phyloP scores from a whole-genome alignment of 2,329 filamentous ascomycete species.

The Alternaria arbusti region DNA sequence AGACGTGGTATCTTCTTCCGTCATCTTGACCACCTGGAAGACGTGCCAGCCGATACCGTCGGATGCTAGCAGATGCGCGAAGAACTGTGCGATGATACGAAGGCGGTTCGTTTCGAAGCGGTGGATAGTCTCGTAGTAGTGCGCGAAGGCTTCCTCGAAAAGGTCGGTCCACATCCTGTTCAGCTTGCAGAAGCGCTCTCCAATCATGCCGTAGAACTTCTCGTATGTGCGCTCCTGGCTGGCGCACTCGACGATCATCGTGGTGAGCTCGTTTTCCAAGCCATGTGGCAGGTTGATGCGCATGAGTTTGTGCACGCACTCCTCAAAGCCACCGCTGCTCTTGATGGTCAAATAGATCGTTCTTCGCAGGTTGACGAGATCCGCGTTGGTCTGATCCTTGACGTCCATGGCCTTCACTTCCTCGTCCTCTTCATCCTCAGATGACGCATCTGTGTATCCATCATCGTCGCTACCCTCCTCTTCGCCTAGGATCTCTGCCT shows the following conservation, averaged over 20 bases:
- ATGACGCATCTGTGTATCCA: conserved; percentile 69
- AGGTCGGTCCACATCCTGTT: conserved; percentile 94
- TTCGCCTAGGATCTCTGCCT: conserved; percentile 92
- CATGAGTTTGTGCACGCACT: conserved; percentile 97
- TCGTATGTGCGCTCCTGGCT: conserved; percentile 96
- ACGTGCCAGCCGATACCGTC: conserved; percentile 94
- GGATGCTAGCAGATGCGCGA: conserved; percentile 85
- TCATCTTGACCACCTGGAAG: conserved; percentile 82
- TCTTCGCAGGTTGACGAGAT: conserved; percentile 88
- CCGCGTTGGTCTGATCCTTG: conserved; percentile 96
- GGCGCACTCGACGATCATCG: conserved; percentile 97
- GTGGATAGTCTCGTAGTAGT: conserved; percentile 97
- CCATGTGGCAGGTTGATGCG: conserved; percentile 82
- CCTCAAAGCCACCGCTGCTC: conserved; percentile 94
- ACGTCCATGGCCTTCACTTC: conserved; percentile 89
- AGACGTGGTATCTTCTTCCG: conserved; percentile 95
- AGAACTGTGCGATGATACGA: conserved; percentile 93
- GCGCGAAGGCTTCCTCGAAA: conserved; percentile 87
- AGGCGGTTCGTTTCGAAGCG: conserved; percentile 95
- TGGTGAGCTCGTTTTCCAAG: conserved; percentile 86
- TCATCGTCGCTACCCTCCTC: conserved; percentile 71
- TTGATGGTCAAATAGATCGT: conserved; percentile 98
- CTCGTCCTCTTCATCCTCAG: conserved; percentile 75
- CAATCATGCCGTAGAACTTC: conserved; percentile 95
- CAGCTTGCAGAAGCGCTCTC: conserved; percentile 93